These are phyloP conservation scores for Corynascus novoguineensis DNA, from an alignment of 495 filamentous ascomycete species.

Conservation along the genomic window DNA sequence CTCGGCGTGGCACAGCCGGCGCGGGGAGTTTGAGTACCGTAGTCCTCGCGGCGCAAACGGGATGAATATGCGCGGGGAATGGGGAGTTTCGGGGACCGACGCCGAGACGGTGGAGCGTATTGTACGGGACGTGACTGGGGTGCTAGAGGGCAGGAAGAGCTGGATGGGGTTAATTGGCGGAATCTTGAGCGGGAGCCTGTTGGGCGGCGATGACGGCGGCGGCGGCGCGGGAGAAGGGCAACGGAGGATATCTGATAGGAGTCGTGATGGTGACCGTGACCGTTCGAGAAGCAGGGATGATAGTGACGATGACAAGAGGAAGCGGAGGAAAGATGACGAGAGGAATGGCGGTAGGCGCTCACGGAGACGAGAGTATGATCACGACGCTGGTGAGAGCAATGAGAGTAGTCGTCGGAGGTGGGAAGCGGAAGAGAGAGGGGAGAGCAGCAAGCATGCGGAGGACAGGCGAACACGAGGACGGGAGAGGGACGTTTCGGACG, in stretches of 20 bases:
- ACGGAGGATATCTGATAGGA: background rate
- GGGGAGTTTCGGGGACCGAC: conserved; percentile 31
- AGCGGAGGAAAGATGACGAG: background rate
- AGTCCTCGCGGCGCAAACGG: conserved; percentile 9
- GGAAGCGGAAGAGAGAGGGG: conserved; percentile 8
- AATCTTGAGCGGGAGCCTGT: conserved; percentile 23
- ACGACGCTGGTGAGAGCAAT: conserved; percentile 1
- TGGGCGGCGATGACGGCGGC: conserved; percentile 16
- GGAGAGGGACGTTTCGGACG: conserved; percentile 8
- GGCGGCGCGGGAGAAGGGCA: background rate
- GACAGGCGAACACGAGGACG: background rate
- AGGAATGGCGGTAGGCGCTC: background rate
- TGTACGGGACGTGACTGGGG: conserved; percentile 30
- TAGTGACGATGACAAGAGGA: conserved; percentile 1
- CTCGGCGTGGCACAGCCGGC: conserved; percentile 13
- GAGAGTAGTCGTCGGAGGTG: background rate
- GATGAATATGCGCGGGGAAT: conserved; percentile 24
- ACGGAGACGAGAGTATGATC: conserved; percentile 9
- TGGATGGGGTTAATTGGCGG: conserved; percentile 29
- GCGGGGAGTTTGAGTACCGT: conserved; percentile 30
- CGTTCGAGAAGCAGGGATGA: conserved; percentile 3
- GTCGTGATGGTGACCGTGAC: conserved; percentile 7
- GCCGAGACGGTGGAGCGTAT: conserved; percentile 29
- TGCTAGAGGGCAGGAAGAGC: conserved; percentile 27
- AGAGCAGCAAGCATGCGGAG: conserved; percentile 10